Evolutionary conservation across 768 basidiomycete species (phyloP).

Genomic region (Russula olivacea): DNA sequence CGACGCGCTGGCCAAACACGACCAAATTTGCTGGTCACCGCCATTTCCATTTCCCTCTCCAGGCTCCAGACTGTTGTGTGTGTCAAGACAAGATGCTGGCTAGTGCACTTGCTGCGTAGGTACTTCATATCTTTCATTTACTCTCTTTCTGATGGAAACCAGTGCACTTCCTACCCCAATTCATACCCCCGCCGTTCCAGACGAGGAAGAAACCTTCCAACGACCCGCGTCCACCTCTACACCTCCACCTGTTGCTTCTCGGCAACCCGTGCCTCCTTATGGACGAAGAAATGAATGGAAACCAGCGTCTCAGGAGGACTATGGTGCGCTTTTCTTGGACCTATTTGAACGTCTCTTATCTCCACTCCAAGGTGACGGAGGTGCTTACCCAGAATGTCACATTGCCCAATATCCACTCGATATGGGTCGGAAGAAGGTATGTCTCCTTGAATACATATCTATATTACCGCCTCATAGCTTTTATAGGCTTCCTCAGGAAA

Average conservation of each 20-base stretch:
- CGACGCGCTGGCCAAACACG: not conserved
- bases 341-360: conserved; percentile 12
- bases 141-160: conserved; percentile 14
- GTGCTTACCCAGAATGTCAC: conserved; percentile 92
- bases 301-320: conserved; percentile 77
- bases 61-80: not conserved
- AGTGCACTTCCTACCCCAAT: conserved; percentile 68
- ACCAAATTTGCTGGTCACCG: conserved; percentile 4
- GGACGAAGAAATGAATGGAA: conserved; percentile 84
- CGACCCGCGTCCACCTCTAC: conserved; percentile 31
- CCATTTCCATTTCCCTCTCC: too few relatives aligned
- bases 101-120: conserved; percentile 73
- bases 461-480: not conserved
- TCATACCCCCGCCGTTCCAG: conserved; percentile 45
- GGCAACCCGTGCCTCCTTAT: conserved; percentile 68
- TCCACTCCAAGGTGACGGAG: conserved; percentile 59
- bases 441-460: conserved; percentile 24
- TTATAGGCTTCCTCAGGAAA: conserved; percentile 81
- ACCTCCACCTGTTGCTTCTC: conserved; percentile 41
- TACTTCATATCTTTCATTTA: conserved; percentile 23
- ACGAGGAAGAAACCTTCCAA: conserved; percentile 55
- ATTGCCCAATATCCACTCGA: conserved; percentile 95
- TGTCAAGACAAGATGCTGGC: conserved; percentile 34
- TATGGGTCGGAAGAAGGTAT: conserved; percentile 91
- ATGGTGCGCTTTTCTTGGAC: conserved; percentile 46